Conservation (phyloP, 768 basidiomycete species). For the Brasilioporus rufonigricans region DNA sequence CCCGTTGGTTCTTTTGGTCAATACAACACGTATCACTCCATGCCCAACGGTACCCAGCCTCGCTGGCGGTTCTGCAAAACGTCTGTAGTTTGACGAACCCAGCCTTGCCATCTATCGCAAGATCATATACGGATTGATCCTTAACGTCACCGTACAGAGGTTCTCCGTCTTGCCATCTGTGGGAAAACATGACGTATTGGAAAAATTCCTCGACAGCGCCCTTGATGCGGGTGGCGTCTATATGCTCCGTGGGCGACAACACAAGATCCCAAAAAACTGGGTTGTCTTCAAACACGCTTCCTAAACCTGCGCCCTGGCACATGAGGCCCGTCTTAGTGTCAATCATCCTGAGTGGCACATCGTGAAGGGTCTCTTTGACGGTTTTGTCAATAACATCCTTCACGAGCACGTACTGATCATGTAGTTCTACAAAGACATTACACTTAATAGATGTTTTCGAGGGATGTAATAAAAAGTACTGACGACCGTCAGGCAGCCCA, state of each 20-base stretch:
- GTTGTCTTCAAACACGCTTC: background rate
- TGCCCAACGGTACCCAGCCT: slow-evolving; percentile 8
- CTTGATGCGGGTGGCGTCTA: background rate
- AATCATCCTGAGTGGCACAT: slow-evolving; percentile 9
- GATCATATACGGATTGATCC: slow-evolving; percentile 2
- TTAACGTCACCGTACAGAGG: background rate
- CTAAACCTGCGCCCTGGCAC: background rate
- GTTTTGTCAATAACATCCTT: background rate
- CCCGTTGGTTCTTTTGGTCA: slow-evolving; percentile 3
- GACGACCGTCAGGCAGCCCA: background rate
- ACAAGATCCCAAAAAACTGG: slow-evolving; percentile 1
- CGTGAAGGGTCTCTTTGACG: background rate
- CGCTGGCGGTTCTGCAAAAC: background rate
- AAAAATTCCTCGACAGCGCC: slow-evolving; percentile 3
- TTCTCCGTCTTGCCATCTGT: slow-evolving; percentile 12
- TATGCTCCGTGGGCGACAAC: background rate
- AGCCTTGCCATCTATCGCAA: background rate
- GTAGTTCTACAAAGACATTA: background rate
- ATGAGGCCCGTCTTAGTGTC: slow-evolving; percentile 9
- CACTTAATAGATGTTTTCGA: background rate
- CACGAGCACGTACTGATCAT: background rate
- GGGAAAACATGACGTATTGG: slow-evolving; percentile 15
- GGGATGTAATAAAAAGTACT: background rate
- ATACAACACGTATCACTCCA: slow-evolving; percentile 12
- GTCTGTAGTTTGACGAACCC: background rate